These are phyloP conservation scores for Ceratocystis alfenasii DNA, from an alignment of 2,329 filamentous ascomycete species.

Conservation along the genomic window DNA sequence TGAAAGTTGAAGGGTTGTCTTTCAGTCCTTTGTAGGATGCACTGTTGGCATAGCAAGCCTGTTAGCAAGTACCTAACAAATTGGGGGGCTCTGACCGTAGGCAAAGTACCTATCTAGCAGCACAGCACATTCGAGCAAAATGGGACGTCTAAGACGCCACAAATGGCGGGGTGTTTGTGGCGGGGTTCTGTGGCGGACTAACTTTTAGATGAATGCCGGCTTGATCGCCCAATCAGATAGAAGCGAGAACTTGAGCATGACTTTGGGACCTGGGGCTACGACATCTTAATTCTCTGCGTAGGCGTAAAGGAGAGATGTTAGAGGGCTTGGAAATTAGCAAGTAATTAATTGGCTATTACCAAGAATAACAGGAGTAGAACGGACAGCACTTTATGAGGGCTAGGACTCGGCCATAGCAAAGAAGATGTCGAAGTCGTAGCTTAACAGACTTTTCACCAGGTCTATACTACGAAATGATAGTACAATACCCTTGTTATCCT, in stretches of 20 bases:
- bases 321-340: too few relatives aligned
- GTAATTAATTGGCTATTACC: neutral
- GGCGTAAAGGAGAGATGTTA: too few relatives aligned
- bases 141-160: slow-evolving; percentile 12
- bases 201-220: neutral
- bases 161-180: slow-evolving; percentile 22
- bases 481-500: neutral
- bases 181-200: slow-evolving; percentile 11
- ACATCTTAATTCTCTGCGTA: too few relatives aligned
- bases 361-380: neutral
- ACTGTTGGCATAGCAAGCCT: neutral
- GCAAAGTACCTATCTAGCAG: slow-evolving; percentile 14
- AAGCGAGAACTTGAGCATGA: neutral
- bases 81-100: neutral
- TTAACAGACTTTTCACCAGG: neutral
- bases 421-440: neutral
- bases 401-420: neutral
- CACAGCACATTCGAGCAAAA: neutral
- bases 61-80: neutral
- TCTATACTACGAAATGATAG: neutral
- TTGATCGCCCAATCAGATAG: neutral
- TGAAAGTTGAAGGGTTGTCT: slow-evolving; percentile 11
- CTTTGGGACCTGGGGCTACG: neutral
- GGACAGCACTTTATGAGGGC: neutral
- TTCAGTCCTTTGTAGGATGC: neutral